Evolutionary conservation across 1,284 basidiomycete species (phyloP).

Genomic region (Microbotryomycetes sp.): DNA sequence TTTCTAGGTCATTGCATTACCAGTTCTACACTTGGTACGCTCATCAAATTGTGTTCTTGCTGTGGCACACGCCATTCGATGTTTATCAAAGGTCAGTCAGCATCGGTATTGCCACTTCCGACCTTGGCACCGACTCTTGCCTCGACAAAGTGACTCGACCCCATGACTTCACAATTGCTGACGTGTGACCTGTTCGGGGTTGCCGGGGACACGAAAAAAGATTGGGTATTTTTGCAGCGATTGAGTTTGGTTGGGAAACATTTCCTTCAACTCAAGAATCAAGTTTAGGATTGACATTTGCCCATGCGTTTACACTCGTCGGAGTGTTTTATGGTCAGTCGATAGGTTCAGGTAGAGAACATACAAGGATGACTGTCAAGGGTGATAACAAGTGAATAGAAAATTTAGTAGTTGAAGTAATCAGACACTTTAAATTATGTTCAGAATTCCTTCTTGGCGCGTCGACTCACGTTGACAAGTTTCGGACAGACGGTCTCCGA

Average conservation of each 20-base stretch:
- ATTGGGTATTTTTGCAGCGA: slow-evolving; percentile 53
- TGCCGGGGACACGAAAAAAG: slow-evolving; percentile 49
- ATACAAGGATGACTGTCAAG: too few relatives aligned
- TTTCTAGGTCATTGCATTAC: slow-evolving; percentile 93
- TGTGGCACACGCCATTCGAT: slow-evolving; percentile 61
- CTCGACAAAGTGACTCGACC: not conserved
- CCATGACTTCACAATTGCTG: slow-evolving; percentile 8
- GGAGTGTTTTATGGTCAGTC: slow-evolving; percentile 9
- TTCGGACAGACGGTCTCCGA: too few relatives aligned
- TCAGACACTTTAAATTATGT: too few relatives aligned
- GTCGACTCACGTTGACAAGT: too few relatives aligned
- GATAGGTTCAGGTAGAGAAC: too few relatives aligned
- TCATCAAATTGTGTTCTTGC: slow-evolving; percentile 79
- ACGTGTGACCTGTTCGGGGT: slow-evolving; percentile 7
- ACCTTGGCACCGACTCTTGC: not conserved
- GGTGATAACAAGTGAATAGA: too few relatives aligned
- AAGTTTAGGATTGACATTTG: slow-evolving; percentile 56
- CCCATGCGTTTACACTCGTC: slow-evolving; percentile 54
- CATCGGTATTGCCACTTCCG: too few relatives aligned
- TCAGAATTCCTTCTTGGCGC: too few relatives aligned
- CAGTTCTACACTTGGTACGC: slow-evolving; percentile 99
- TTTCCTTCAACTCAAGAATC: slow-evolving; percentile 72
- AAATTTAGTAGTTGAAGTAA: too few relatives aligned
- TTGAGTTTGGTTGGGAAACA: slow-evolving; percentile 83
- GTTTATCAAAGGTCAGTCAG: slow-evolving; percentile 58